Evolutionary conservation across 1,284 basidiomycete genomes (phyloP).

Genomic region (Marasmius oreades): DNA sequence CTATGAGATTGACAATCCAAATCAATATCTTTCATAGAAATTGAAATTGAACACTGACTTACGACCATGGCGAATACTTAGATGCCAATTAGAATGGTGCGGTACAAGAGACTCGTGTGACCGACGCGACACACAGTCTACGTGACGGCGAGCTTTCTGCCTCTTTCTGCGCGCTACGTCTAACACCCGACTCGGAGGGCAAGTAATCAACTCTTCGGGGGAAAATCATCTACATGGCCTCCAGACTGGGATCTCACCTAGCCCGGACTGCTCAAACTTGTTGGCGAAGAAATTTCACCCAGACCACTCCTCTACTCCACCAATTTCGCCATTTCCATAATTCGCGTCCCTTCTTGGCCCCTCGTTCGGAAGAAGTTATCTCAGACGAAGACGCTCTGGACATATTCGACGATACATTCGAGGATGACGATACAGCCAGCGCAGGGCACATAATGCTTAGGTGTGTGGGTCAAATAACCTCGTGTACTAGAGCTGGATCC

Average conservation of each 20-base stretch:
- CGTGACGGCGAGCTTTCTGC: not conserved
- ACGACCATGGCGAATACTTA: slow-evolving; percentile 34
- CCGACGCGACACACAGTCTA: not conserved
- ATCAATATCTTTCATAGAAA: not conserved
- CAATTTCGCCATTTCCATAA: slow-evolving; percentile 18
- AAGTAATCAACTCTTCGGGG: no score
- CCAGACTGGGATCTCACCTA: not conserved
- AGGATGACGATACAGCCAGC: slow-evolving; percentile 61
- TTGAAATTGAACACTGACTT: slow-evolving; percentile 19
- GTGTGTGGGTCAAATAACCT: not conserved
- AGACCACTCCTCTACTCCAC: not conserved
- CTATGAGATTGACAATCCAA: slow-evolving; percentile 18
- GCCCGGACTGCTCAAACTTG: not conserved
- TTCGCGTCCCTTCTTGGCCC: slow-evolving; percentile 26
- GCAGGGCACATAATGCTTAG: slow-evolving; percentile 66
- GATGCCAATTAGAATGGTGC: not conserved
- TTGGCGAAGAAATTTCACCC: not conserved
- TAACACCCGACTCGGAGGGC: not conserved
- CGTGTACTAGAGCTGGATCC: not conserved
- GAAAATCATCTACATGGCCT: not conserved
- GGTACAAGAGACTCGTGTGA: not conserved
- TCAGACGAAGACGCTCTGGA: slow-evolving; percentile 33
- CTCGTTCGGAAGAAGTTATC: slow-evolving; percentile 33
- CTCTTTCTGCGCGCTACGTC: not conserved
- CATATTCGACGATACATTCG: slow-evolving; percentile 37